These are phyloP conservation scores for Chamaecrista fasciculata DNA, from an alignment of 306 rosid genomes.

Conservation along the genomic window DNA sequence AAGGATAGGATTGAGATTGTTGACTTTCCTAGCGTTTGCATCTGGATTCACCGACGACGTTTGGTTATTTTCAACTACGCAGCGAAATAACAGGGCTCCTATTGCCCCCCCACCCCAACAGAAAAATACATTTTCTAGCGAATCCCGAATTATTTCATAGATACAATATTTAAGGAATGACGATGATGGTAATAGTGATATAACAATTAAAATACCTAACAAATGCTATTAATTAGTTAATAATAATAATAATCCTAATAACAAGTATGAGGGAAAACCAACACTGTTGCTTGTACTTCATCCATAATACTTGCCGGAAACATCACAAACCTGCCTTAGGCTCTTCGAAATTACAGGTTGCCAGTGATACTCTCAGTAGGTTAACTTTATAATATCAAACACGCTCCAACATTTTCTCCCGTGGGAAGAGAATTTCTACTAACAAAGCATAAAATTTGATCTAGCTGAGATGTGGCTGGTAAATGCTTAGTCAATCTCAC, in stretches of 20 bases:
- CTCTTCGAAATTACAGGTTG: constrained; percentile 9
- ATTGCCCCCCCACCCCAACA: too few species aligned
- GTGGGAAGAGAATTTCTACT: too few species aligned
- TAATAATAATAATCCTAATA: too few species aligned
- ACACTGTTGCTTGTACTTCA: constrained; percentile 6
- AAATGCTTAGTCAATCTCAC: constrained; percentile 14
- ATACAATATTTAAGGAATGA: not conserved
- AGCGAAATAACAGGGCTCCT: too few species aligned
- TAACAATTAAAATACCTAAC: not conserved
- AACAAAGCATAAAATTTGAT: constrained; percentile 22
- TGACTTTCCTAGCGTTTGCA: not conserved
- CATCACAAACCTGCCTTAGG: not conserved
- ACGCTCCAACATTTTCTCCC: constrained; percentile 21
- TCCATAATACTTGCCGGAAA: constrained; percentile 6
- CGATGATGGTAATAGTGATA: too few species aligned
- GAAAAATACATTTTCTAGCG: too few species aligned
- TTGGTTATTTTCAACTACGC: not conserved
- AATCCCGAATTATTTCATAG: not conserved
- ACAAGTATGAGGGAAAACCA: too few species aligned
- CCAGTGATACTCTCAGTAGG: not conserved
- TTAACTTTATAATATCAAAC: constrained; percentile 1
- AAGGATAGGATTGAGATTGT: not conserved
- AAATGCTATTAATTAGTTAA: not conserved
- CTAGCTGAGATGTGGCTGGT: constrained; percentile 2
- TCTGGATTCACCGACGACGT: not conserved